Base-by-base conservation (phyloP, 495 filamentous ascomycete species). In the Hyphodiscus hymeniophilus region DNA sequence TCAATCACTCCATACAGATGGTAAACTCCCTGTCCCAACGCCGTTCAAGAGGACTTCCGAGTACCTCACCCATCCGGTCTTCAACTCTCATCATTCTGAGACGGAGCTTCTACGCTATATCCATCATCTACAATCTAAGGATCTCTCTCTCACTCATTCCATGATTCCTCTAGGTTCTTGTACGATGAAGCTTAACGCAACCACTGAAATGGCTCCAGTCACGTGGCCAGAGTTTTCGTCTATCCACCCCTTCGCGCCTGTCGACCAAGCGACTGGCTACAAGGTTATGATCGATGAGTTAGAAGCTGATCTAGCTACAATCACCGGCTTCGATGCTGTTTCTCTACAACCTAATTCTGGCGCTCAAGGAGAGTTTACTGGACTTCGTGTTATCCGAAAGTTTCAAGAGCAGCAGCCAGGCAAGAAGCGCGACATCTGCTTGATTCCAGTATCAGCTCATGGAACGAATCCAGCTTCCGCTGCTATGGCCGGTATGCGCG, bases 141-240 rank as follows among this genome's bases (percentile, higher is more conserved):
- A 98, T 63, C 71, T 98, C 4, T 97, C 94, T 15, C 73, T 97
- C 32, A 85, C 85, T 6, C 94, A 97, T 69, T 97, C 94, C 10
- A 98, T 98, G 92, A 98, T 98, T 53, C 90, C 92, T 6, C 79
- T 98, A n/a, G 92, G 92, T 22, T 97, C 94, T 15, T 98, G 92
- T 73, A 98, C 92, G 18, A 98, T 98, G 92, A 98, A 98, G 74
- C 81, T 98, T 35, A 98, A 98, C 60, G 89, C 86, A 47, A 94
- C 91, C 26, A 85, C 87, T 13, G 91, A 97, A 64, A 97, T 94
- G 87, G 76, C 87, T 8, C 86, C 92, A 16, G 72, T 96, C 47
- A 89, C 89, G 1, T 87, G 81, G 72, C 83, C 84, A 10, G 82
- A 89, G 57, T 91, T 95, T 65, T 77, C 87, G 38, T 79, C 84